phyloP scores from a whole-genome alignment of 78 protist genomes.

The Dictyostelium capitatum region DNA sequence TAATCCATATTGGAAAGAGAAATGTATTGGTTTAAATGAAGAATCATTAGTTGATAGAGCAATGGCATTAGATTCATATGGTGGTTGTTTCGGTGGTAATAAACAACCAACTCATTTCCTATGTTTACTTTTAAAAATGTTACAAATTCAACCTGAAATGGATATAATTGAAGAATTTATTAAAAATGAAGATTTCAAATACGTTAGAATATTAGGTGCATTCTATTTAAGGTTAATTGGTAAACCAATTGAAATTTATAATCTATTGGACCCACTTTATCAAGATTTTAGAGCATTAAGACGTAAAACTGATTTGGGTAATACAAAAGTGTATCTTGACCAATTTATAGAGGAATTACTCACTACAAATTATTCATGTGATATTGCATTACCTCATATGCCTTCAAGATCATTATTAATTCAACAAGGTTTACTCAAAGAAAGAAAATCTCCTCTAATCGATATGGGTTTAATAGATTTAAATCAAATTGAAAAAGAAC shows the following conservation, averaged over 20 bases:
- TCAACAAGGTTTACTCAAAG: conserved; percentile 9
- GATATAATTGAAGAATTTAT: conserved; percentile 96
- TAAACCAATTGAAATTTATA: conserved; percentile 88
- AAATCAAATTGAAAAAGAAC: conserved; percentile 44
- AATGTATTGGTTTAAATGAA: conserved; percentile 96
- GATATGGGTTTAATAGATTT: conserved; percentile 34
- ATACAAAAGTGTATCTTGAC: conserved; percentile 87
- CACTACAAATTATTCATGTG: conserved; percentile 79
- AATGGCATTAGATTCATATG: conserved; percentile 88
- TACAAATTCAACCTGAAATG: conserved; percentile 95
- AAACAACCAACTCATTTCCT: conserved; percentile 94
- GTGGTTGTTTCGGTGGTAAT: conserved; percentile 95
- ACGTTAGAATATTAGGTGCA: conserved; percentile 95
- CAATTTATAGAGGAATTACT: conserved; percentile 92
- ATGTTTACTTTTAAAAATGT: conserved; percentile 94
- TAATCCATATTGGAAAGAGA: conserved; percentile 97
- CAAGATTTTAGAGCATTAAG: conserved; percentile 84
- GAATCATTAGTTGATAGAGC: conserved; percentile 96
- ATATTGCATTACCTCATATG: conserved; percentile 92
- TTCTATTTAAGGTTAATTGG: conserved; percentile 95
- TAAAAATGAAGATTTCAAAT: conserved; percentile 93
- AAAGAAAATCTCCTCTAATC: conserved; percentile 78
- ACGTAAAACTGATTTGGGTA: not conserved
- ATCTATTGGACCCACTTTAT: conserved; percentile 93
- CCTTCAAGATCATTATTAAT: conserved; percentile 73